Conservation (phyloP, 441 rosid genomes). For the California macrophylla region DNA sequence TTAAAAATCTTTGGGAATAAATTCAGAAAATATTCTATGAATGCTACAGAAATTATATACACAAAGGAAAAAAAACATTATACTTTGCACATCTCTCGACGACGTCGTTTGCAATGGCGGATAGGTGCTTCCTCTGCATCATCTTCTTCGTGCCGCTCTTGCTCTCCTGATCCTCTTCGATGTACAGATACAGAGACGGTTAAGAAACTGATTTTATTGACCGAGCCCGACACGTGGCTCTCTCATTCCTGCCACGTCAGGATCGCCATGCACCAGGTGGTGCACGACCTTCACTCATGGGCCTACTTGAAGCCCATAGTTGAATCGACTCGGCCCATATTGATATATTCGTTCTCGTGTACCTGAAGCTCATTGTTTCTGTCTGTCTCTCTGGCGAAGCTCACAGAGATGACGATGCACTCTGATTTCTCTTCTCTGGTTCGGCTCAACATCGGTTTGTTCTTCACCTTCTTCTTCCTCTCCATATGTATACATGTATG, state of each 20-base stretch:
- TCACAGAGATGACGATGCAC: slow-evolving; percentile 27
- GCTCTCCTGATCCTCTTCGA: slow-evolving; percentile 4
- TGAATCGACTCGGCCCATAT: neutral
- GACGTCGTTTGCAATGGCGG: slow-evolving; percentile 67
- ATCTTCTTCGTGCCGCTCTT: slow-evolving; percentile 11
- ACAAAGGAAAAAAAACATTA: slow-evolving; percentile 12
- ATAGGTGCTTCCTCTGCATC: slow-evolving; percentile 58
- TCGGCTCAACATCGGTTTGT: slow-evolving; percentile 74
- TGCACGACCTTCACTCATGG: neutral
- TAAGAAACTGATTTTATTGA: neutral
- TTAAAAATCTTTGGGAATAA: neutral
- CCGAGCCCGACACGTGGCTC: neutral
- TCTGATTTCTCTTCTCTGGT: slow-evolving; percentile 44
- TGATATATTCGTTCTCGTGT: neutral
- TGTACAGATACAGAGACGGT: slow-evolving; percentile 6
- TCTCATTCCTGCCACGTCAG: slow-evolving; percentile 30
- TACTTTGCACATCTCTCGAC: slow-evolving; percentile 58
- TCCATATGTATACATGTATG: neutral
- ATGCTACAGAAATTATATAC: neutral
- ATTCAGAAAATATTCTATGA: neutral
- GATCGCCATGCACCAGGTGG: slow-evolving; percentile 37
- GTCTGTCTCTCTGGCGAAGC: slow-evolving; percentile 13
- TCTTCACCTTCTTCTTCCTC: neutral
- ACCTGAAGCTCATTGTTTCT: neutral
- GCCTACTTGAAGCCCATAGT: neutral